Evolutionary conservation across 352 stramenopile genomes (phyloP).

Genomic region (Pythium dissotocum): DNA sequence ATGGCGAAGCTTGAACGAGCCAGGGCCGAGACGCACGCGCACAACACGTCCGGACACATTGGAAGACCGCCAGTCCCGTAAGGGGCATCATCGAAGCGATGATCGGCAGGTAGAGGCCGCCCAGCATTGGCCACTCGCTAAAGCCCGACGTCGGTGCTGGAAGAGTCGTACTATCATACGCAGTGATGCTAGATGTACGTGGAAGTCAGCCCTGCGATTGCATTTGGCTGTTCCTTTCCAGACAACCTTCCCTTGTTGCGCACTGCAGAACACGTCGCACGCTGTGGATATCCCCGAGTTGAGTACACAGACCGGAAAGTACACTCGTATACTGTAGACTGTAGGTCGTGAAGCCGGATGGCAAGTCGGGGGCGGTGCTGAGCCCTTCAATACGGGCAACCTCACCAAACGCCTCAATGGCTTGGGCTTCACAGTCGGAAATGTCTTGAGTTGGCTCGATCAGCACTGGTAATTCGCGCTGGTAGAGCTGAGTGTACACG

Average conservation of each 20-base stretch:
- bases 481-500: neutral
- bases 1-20: no score
- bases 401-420: conserved; percentile 18
- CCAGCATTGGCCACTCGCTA: no score
- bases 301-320: conserved; percentile 12
- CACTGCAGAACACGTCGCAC: conserved; percentile 8
- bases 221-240: neutral
- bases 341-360: conserved; percentile 60
- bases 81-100: no score
- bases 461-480: conserved; percentile 24
- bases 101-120: no score
- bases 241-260: neutral
- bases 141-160: no score
- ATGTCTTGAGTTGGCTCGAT: conserved; percentile 1
- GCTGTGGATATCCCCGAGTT: neutral
- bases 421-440: conserved; percentile 22
- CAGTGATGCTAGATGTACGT: no score
- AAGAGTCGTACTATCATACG: no score
- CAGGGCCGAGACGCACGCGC: no score
- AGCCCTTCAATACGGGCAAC: neutral
- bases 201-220: neutral
- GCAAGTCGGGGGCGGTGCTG: conserved; percentile 14
- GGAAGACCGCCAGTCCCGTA: no score
- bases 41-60: no score
- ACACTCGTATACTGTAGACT: conserved; percentile 62